These are phyloP conservation scores for Boletales sp. DNA, from an alignment of 768 basidiomycete species.

Conservation along the genomic window DNA sequence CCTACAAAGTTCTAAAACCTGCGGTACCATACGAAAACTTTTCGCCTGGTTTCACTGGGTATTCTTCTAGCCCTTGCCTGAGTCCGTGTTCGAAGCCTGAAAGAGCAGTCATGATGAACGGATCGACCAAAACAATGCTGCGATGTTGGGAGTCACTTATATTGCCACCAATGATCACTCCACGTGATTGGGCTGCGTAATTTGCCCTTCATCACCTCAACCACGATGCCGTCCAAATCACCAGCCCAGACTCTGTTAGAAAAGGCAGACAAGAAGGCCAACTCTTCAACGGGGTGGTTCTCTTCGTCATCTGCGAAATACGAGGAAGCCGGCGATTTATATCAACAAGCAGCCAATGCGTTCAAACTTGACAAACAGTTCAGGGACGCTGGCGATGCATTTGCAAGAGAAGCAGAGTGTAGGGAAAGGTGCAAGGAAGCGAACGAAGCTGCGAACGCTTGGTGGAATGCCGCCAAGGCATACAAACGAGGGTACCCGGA, in stretches of 20 bases:
- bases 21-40: constrained; percentile 90
- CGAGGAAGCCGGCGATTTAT: constrained; percentile 95
- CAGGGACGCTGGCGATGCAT: constrained; percentile 89
- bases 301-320: constrained; percentile 77
- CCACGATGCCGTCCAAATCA: constrained; percentile 70
- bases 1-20: constrained; percentile 89
- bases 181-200: constrained; percentile 15
- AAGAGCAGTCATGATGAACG: constrained; percentile 33
- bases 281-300: constrained; percentile 85
- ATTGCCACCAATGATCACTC: background rate
- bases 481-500: constrained; percentile 89
- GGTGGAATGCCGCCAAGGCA: constrained; percentile 97
- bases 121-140: too few relatives aligned
- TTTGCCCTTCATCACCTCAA: background rate
- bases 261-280: constrained; percentile 91
- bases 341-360: constrained; percentile 89
- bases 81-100: constrained; percentile 40
- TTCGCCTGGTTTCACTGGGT: constrained; percentile 69
- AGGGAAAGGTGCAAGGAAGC: constrained; percentile 81
- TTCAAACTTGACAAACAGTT: constrained; percentile 92
- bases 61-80: constrained; percentile 47
- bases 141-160: too few relatives aligned
- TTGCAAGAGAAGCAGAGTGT: constrained; percentile 92
- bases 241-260: constrained; percentile 72
- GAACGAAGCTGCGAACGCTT: constrained; percentile 96